phyloP scores from a whole-genome alignment of 768 basidiomycete genomes.

The Podaxis carcinomalis region DNA sequence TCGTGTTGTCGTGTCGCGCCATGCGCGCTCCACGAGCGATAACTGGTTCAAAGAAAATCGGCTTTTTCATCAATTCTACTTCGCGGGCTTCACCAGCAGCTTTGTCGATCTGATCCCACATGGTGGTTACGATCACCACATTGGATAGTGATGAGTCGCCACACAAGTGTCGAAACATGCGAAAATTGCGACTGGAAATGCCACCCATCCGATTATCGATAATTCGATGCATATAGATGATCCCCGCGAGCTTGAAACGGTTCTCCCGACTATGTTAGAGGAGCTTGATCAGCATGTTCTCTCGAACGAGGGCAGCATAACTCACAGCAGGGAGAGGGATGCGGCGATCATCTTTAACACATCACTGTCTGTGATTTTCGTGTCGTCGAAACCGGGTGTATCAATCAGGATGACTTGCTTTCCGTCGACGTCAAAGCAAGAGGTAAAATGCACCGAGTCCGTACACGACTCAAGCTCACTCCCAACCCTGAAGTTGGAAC shows the following conservation, averaged over 20 bases:
- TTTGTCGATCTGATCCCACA: constrained; percentile 36
- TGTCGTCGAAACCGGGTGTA: constrained; percentile 60
- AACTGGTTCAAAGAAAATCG: constrained; percentile 44
- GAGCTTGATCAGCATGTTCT: constrained; percentile 6
- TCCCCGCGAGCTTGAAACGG: constrained; percentile 39
- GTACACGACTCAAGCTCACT: constrained; percentile 49
- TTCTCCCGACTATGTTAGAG: constrained; percentile 24
- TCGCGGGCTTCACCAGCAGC: constrained; percentile 36
- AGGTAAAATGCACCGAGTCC: constrained; percentile 34
- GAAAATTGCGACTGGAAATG: constrained; percentile 38
- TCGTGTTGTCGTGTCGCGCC: constrained; percentile 34
- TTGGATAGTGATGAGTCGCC: constrained; percentile 39
- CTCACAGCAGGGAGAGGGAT: constrained; percentile 31
- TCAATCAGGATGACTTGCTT: constrained; percentile 44
- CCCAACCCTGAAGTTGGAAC: constrained; percentile 42
- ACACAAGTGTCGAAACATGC: constrained; percentile 44
- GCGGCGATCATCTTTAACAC: constrained; percentile 46
- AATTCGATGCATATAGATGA: constrained; percentile 50
- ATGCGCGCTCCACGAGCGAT: constrained; percentile 41
- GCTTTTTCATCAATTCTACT: constrained; percentile 28
- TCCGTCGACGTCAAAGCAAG: constrained; percentile 40
- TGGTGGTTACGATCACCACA: constrained; percentile 45
- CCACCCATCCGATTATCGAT: constrained; percentile 40
- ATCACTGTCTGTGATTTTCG: constrained; percentile 41
- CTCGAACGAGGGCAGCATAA: background rate